These are phyloP conservation scores for Candida labiduridarum DNA, from an alignment of 1,139 yeast species.

Conservation along the genomic window DNA sequence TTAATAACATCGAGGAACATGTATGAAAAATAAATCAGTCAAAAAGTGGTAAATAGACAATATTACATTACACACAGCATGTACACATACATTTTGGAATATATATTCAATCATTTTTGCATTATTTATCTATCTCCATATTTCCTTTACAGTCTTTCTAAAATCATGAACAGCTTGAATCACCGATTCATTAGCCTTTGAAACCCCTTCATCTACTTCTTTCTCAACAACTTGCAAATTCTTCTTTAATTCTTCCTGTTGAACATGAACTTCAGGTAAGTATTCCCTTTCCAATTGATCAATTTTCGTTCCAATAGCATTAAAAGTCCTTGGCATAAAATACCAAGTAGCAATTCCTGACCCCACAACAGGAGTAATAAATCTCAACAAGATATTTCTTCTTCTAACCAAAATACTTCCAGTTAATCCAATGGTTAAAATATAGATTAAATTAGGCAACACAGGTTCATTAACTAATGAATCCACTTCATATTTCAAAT, in stretches of 20 bases:
- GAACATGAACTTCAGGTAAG: slow-evolving; percentile 38
- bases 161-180: slow-evolving; percentile 25
- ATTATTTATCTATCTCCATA: slow-evolving; percentile 3
- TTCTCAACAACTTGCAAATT: slow-evolving; percentile 18
- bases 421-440: slow-evolving; percentile 55
- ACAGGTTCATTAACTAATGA: slow-evolving; percentile 44
- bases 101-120: neutral
- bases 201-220: slow-evolving; percentile 15
- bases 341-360: slow-evolving; percentile 45
- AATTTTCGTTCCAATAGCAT: slow-evolving; percentile 22
- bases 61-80: neutral
- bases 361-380: slow-evolving; percentile 50
- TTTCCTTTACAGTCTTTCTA: slow-evolving; percentile 20
- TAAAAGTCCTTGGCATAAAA: slow-evolving; percentile 41
- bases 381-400: slow-evolving; percentile 50
- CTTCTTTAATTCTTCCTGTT: slow-evolving; percentile 20
- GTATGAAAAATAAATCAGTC: neutral
- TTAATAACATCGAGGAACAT: no score
- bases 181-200: slow-evolving; percentile 19
- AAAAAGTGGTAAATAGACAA: neutral
- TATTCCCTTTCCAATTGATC: slow-evolving; percentile 55
- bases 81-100: neutral
- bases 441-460: slow-evolving; percentile 56
- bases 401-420: slow-evolving; percentile 57
- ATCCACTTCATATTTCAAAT: slow-evolving; percentile 26